Evolutionary conservation across 2,329 filamentous ascomycete genomes (phyloP).

Genomic region (Gaeumannomyces sp.): DNA sequence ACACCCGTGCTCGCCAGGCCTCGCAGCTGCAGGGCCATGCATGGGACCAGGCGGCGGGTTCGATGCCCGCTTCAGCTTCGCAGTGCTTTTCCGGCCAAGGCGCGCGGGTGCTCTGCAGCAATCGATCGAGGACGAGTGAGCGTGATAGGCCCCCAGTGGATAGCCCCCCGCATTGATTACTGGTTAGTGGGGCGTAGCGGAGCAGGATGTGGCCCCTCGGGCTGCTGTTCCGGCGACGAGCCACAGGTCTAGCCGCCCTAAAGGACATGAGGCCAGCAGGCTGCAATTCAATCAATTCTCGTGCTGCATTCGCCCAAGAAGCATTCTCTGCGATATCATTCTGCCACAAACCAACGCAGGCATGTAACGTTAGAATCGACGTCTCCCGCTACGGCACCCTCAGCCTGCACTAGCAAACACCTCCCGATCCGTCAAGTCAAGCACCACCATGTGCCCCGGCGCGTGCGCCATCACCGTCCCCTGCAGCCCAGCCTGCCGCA

Average conservation of each 20-base stretch:
- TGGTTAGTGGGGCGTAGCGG: background rate
- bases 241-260: background rate
- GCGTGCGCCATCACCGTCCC: constrained; percentile 56
- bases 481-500: constrained; percentile 46
- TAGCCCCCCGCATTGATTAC: background rate
- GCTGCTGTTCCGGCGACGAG: background rate
- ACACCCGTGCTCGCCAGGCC: no score
- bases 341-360: no score
- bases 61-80: background rate
- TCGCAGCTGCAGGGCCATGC: no score
- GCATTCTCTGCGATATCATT: no score
- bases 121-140: no score
- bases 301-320: no score
- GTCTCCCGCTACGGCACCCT: no score
- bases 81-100: background rate
- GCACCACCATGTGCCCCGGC: constrained; percentile 55
- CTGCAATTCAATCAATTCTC: background rate
- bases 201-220: background rate
- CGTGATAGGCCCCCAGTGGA: background rate
- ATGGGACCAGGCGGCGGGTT: background rate
- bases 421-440: constrained; percentile 44
- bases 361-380: no score
- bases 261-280: no score
- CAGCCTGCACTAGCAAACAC: constrained; percentile 15
- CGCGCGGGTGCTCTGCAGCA: no score